Evolutionary conservation across 192 early-diverging fungal genomes (phyloP).

Genomic region (Dimargaris cristalligena): DNA sequence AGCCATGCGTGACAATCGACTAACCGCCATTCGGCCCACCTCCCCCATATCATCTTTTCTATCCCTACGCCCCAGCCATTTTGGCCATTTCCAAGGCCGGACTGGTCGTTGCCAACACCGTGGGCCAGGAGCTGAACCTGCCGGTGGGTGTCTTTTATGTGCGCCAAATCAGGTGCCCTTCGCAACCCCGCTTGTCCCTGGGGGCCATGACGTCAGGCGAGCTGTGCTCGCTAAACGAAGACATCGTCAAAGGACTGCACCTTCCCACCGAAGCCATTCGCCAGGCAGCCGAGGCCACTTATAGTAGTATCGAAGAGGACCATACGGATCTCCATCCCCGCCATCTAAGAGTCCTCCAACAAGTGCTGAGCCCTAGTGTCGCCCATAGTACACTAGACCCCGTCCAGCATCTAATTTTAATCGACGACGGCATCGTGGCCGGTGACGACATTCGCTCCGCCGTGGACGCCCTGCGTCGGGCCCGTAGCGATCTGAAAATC

Average conservation of each 20-base stretch:
- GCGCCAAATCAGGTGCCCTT: neutral
- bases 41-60: too few species aligned
- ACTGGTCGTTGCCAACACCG: slow-evolving; percentile 2
- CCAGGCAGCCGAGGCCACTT: neutral
- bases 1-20: too few species aligned
- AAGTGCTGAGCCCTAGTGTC: neutral
- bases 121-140: neutral
- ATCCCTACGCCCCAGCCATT: neutral
- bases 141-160: slow-evolving; percentile 6
- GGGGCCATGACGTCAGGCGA: slow-evolving; percentile 2
- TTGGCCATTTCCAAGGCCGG: slow-evolving; percentile 6
- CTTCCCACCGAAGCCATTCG: neutral
- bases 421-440: slow-evolving; percentile 29
- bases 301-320: neutral
- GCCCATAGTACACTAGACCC: too few species aligned
- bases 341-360: neutral
- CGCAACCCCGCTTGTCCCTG: neutral
- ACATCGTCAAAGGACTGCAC: neutral
- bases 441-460: slow-evolving; percentile 32
- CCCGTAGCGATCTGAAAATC: neutral
- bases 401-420: slow-evolving; percentile 14
- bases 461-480: slow-evolving; percentile 7
- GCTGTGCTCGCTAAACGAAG: neutral
- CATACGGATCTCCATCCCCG: neutral
- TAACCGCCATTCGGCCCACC: too few species aligned